These are phyloP conservation scores for Pythium apleroticum DNA, from an alignment of 352 stramenopile genomes.

Conservation along the genomic window DNA sequence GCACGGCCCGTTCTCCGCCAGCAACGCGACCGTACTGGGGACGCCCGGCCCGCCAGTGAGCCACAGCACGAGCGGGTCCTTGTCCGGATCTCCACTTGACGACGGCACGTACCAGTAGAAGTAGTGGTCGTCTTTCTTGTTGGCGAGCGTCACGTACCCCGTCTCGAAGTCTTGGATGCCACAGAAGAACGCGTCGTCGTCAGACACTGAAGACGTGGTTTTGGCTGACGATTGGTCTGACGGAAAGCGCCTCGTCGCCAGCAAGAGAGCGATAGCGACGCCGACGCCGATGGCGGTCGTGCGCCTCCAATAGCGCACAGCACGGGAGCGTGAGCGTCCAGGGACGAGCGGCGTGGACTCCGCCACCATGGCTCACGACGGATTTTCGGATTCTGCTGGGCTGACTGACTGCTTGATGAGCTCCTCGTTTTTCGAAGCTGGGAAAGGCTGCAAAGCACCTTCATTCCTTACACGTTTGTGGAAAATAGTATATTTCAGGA, in stretches of 20 bases:
- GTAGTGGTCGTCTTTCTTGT: constrained; percentile 57
- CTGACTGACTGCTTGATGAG: no score
- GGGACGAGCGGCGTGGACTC: neutral
- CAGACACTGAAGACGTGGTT: neutral
- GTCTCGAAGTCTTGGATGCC: constrained; percentile 39
- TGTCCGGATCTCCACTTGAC: constrained; percentile 25
- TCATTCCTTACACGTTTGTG: neutral
- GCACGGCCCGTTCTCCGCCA: constrained; percentile 59
- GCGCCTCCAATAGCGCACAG: neutral
- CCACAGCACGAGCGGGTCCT: constrained; percentile 61
- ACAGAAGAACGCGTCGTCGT: constrained; percentile 29
- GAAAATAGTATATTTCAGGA: neutral
- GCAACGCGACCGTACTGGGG: constrained; percentile 37
- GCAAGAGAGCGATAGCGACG: neutral
- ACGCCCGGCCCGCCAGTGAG: constrained; percentile 50
- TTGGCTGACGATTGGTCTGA: neutral
- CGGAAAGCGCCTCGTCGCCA: constrained; percentile 4
- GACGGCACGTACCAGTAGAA: constrained; percentile 75
- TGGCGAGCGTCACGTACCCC: constrained; percentile 50
- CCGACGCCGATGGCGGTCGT: neutral
- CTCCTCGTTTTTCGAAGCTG: neutral
- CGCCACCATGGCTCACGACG: neutral
- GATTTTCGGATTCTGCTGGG: no score
- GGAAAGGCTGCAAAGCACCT: neutral
- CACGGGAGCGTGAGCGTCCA: neutral